Evolutionary conservation across 1,284 basidiomycete genomes (phyloP), one percentile per base, ranked within the genome.

Genomic region (Phaffia rhodozyma): DNA sequence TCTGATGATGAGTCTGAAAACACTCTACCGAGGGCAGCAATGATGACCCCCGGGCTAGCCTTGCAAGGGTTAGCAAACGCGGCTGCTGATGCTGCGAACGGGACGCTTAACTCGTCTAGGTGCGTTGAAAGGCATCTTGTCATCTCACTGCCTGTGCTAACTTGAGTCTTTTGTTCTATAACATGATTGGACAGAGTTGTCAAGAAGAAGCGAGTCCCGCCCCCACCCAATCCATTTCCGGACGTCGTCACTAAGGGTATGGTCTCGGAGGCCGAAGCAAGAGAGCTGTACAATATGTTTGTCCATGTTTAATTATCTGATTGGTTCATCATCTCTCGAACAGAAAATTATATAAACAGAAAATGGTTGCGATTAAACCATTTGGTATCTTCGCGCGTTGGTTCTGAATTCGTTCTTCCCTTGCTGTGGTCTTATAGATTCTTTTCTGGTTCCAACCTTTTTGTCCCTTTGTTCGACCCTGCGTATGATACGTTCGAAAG

Each of bases 361-460:
- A n/a, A n/a, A n/a, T n/a, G n/a, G n/a, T n/a, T 49, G 20, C 30
- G n/a, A 61, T 5, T 27, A 34, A 55, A 53, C 58, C 18, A 54
- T 55, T 4, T 43, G 50, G 60, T 69, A n/a, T 56, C 66, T 50
- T 57, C 62, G 34, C 66, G 13, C 69, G 67, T 66, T 70, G 68
- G 72, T 70, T 63, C 70, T 69, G 68, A 7, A 43, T 11, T 11
- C 38, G 16, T 16, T 11, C 2, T 11, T 16, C 5, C 16, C 69
- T 55, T 69, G 65, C 67, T 68, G 69, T 70, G 70, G 75, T 69
- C 73, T 71, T 70, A 69, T 71, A 92, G 89, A 71, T 96, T 96
- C 80, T 94, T 94, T 78, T 86, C 87, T 63, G 91, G 91, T 62
- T 94, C 91, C 76, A 88, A 94, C 78, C 83, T 93, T 73, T 94